These are phyloP conservation scores for Sarcodon sp. DNA, from an alignment of 768 basidiomycete species.

Conservation along the genomic window DNA sequence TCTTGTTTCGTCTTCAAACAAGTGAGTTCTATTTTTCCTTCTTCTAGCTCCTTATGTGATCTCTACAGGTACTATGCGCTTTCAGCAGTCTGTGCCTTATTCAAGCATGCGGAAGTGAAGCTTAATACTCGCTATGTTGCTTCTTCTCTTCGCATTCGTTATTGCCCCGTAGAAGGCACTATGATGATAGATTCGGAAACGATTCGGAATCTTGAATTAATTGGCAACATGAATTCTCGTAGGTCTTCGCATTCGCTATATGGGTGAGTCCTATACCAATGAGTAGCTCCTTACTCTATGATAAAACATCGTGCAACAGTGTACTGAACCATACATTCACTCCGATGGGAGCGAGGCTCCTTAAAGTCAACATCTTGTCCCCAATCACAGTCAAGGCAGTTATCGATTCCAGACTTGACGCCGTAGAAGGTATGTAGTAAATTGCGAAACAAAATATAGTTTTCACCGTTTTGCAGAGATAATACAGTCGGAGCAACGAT, in stretches of 20 bases:
- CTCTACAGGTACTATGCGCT: slow-evolving; percentile 71
- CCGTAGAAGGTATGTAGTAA: slow-evolving; percentile 55
- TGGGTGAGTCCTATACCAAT: slow-evolving; percentile 32
- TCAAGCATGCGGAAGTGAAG: slow-evolving; percentile 69
- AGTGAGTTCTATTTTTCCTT: slow-evolving; percentile 36
- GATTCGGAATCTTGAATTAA: slow-evolving; percentile 79
- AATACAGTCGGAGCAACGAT: slow-evolving; percentile 63
- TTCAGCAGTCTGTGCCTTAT: slow-evolving; percentile 74
- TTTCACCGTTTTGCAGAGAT: slow-evolving; percentile 37
- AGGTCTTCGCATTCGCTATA: slow-evolving; percentile 69
- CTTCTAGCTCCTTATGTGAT: background rate
- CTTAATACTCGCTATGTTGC: slow-evolving; percentile 61
- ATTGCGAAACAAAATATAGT: background rate
- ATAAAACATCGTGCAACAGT: slow-evolving; percentile 20
- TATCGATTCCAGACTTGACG: slow-evolving; percentile 76
- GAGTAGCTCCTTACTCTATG: background rate
- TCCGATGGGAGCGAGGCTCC: slow-evolving; percentile 76
- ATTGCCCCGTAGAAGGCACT: slow-evolving; percentile 74
- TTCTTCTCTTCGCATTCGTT: slow-evolving; percentile 61
- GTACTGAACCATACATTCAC: slow-evolving; percentile 75
- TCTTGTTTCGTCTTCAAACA: slow-evolving; percentile 65
- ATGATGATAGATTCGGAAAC: slow-evolving; percentile 93
- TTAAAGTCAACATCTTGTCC: slow-evolving; percentile 72
- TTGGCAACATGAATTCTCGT: slow-evolving; percentile 56
- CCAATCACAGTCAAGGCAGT: slow-evolving; percentile 63